These are phyloP conservation scores for Triticum aestivum DNA, from an alignment of 176 grass and related monocot genomes.

Conservation along the genomic window IWGSC_CS_RefSeq_v2.1 NC_057797.1:20789594-20790093, in stretches of 20 bases:
- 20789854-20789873: conserved; percentile 44
- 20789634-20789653: conserved; percentile 44
- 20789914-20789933: conserved; percentile 45
- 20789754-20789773: conserved; percentile 58
- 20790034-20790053: conserved; percentile 55
- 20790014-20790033: conserved; percentile 33
- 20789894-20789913: conserved; percentile 36
- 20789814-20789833: conserved; percentile 60
- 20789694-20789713: conserved; percentile 72
- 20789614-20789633: conserved; percentile 73
- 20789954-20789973: conserved; percentile 67
- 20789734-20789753: conserved; percentile 21
- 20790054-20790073: conserved; percentile 43
- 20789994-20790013: conserved; percentile 60
- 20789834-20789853: conserved; percentile 47
- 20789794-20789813: conserved; percentile 58
- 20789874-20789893: neutral
- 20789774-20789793: conserved; percentile 54
- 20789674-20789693: conserved; percentile 64
- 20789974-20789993: conserved; percentile 66
- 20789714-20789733: conserved; percentile 61
- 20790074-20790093: conserved; percentile 73
- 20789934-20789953: conserved; percentile 49
- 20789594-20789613: conserved; percentile 20
- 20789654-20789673: conserved; percentile 48